Base-by-base conservation (phyloP, 1,284 basidiomycete genomes). In the Taiwanofungus camphoratus region DNA sequence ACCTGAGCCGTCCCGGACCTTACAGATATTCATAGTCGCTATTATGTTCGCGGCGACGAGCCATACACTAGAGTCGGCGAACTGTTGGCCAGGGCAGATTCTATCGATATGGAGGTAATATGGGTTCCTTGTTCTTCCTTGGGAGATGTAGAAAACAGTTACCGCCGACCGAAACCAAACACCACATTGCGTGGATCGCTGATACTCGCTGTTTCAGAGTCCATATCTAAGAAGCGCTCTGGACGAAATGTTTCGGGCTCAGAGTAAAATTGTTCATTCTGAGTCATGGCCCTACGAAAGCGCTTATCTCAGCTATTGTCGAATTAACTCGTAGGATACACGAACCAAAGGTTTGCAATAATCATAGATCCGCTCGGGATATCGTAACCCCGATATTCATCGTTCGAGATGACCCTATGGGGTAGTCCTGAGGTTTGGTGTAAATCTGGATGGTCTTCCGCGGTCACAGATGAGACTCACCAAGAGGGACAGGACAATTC, bases 331-430 rank as follows among this genome's bases (percentile, higher is more conserved):
- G 8, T n/a, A 9, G 9, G 11, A 33, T 16, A 18, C 11, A 16
- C 31, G 15, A 9, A 33, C 31, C 31, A 33, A 16, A 33, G 11
- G 16, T 33, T 33, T 16, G 31, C 9, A 32, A 74, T 54, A 6
- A 77, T 60, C 24, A 65, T 72, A 8, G 69, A 61, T 23, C 69
- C 67, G 48, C 61, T 59, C 27, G 73, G 71, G 39, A 77, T 67
- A 45, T 62, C 58, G 56, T 68, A 73, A 16, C 66, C 70, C 35
- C 64, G 63, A 52, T 76, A 77, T 15, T 64, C 57, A 53, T 76
- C 73, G 42, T 74, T 71, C 49, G 70, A 63, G 60, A 68, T 69
- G 21, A 69, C 50, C 36, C 68, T 65, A 61, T 77, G 74, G 12
- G 74, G 73, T 45, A 77, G 51, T 13, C 69, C 73, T 53, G 26